Base-by-base conservation (phyloP, 73 alveolate species). In the Paramecium bursaria region DNA sequence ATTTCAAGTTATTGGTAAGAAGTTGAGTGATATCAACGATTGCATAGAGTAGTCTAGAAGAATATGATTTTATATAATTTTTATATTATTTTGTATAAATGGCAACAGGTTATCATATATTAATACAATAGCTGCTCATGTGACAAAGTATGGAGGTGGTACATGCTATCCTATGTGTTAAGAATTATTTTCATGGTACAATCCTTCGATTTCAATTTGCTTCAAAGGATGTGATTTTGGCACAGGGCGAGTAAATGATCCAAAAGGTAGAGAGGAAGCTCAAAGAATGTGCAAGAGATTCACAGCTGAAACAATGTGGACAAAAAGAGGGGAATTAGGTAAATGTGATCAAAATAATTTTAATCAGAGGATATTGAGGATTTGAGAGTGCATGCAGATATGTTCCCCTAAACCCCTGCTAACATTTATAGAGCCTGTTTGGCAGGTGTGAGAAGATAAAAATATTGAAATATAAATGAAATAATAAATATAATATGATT, bases 191-290 rank as follows among this genome's bases (percentile, higher is more conserved):
- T 79, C 89, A 50, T 79, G 75, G 85, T 79, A 73, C 51, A 79
- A 79, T 48, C 89, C 89, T 27, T 79, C 89, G 5, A 79, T 79
- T 46, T 25, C 51, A 54, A 44, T 53, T 86, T 94, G 98, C 90
- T 85, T 91, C 85, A 94, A 92, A 60, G 98, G 98, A 21, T 94
- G 98, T 67, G 98, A 94, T 76, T 90, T 77, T 73, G 93, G 93
- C 10, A 61, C 85, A 49, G 98, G 98, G 4, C 86, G 98, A 90
- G 90, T 82, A 75, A 55, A 85, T 27, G 96, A 91, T 61, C 91
- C 95, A 30, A 46, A 44, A 6, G 67, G 74, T 9, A 87, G 98
- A 74, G 46, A 48, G 26, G 96, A 94, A 75, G 98, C 98, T 21
- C 95, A 91, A 44, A 75, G 79, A 42, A 94, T 94, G 98, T 94